A percentile compares a stretch with the other conserved stretches of the same genome.
phyloP scores from a whole-genome alignment of 225 moss, liverwort and hornwort genomes.

The Polytrichum formosum region DNA sequence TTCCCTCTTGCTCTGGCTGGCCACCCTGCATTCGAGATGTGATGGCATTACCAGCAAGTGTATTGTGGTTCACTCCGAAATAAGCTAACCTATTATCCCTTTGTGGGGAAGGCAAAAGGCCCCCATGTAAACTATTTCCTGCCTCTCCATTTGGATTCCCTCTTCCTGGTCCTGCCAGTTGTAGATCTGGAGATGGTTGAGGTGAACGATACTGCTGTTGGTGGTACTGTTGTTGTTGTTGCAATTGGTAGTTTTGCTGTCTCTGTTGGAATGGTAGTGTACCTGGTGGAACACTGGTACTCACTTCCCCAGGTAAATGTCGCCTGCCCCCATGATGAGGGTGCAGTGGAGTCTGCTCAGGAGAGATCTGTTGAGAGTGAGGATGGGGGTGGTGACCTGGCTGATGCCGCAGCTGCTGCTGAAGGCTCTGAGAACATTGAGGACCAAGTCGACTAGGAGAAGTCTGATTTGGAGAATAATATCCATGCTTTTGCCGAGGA shows the following conservation, averaged over 20 bases:
- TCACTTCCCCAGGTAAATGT: slow-evolving; percentile 33
- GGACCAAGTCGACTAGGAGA: slow-evolving; percentile 58
- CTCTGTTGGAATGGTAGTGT: slow-evolving; percentile 45
- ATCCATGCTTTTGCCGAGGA: slow-evolving; percentile 34
- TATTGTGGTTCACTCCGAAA: slow-evolving; percentile 15
- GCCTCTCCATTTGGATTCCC: slow-evolving; percentile 31
- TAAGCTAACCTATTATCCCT: slow-evolving; percentile 31
- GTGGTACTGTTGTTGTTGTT: slow-evolving; percentile 42
- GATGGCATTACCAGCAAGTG: slow-evolving; percentile 20
- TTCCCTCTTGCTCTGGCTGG: slow-evolving; percentile 17
- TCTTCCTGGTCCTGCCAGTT: slow-evolving; percentile 26
- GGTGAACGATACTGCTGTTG: slow-evolving; percentile 30
- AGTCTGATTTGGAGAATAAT: slow-evolving; percentile 38
- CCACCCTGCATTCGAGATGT: slow-evolving; percentile 13
- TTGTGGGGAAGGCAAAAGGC: slow-evolving; percentile 34
- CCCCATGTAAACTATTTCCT: slow-evolving; percentile 23
- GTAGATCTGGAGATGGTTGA: slow-evolving; percentile 30
- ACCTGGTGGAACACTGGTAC: slow-evolving; percentile 28
- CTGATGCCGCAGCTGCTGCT: slow-evolving; percentile 44
- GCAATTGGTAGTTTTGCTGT: slow-evolving; percentile 31
- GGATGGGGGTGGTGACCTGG: slow-evolving; percentile 30
- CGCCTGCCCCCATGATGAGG: slow-evolving; percentile 31
- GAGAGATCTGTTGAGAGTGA: slow-evolving; percentile 32
- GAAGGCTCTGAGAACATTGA: slow-evolving; percentile 28
- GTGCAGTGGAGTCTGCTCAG: slow-evolving; percentile 34